Conservation (phyloP, 208 protist genomes). For the Leishmania aethiopica region DNA sequence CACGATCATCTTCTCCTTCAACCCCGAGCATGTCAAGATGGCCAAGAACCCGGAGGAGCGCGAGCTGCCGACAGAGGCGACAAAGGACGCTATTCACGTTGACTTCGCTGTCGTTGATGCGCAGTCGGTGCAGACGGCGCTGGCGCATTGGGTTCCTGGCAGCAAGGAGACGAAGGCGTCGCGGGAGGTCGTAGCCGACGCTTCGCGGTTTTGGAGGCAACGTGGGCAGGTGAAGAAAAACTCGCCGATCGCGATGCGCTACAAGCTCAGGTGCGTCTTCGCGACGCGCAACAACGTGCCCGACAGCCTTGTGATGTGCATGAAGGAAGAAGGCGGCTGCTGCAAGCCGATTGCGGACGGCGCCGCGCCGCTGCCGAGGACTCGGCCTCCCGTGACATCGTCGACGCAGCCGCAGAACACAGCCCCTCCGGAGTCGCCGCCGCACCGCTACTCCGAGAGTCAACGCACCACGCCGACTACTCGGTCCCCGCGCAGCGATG, state of each 20-base stretch:
- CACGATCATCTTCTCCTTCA: constrained; percentile 66
- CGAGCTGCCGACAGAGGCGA: constrained; percentile 55
- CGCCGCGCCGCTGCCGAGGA: constrained; percentile 22
- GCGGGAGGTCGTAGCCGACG: constrained; percentile 34
- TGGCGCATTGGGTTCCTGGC: constrained; percentile 18
- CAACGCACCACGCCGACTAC: neutral
- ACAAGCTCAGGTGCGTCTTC: constrained; percentile 58
- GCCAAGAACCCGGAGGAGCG: constrained; percentile 34
- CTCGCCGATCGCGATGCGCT: constrained; percentile 25
- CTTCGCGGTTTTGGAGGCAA: constrained; percentile 64
- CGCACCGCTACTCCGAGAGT: constrained; percentile 24
- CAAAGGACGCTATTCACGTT: constrained; percentile 74
- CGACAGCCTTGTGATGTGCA: constrained; percentile 49
- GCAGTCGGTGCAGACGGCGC: neutral
- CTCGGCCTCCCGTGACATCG: constrained; percentile 30
- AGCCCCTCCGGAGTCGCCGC: constrained; percentile 30
- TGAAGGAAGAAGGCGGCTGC: constrained; percentile 36
- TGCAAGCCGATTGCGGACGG: constrained; percentile 1
- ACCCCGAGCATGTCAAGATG: constrained; percentile 55
- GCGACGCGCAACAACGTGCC: constrained; percentile 43
- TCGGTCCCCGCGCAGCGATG: neutral
- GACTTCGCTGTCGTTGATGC: constrained; percentile 71
- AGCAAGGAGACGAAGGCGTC: constrained; percentile 20
- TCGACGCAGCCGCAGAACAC: constrained; percentile 34
- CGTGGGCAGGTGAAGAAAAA: constrained; percentile 43